phyloP scores from a whole-genome alignment of 306 rosid species.

The Fagus sylvatica region DNA sequence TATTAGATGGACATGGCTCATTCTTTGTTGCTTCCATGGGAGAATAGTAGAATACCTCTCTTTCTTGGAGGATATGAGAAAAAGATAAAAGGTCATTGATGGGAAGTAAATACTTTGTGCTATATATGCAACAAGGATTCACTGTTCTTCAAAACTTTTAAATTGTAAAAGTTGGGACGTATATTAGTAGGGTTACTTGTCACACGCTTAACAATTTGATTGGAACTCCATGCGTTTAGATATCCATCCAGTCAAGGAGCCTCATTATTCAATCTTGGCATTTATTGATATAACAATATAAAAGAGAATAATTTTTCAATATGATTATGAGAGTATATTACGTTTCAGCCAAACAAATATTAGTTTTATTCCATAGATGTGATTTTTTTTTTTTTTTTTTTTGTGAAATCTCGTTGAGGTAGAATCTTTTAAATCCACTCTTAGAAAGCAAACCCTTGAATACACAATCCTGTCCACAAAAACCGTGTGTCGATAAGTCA shows the following conservation, averaged over 20 bases:
- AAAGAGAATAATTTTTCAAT: too few species aligned
- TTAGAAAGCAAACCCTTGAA: too few species aligned
- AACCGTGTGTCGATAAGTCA: too few species aligned
- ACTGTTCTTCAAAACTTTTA: conserved; percentile 3
- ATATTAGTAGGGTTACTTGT: background rate
- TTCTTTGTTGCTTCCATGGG: conserved; percentile 43
- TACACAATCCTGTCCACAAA: too few species aligned
- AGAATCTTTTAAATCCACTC: too few species aligned
- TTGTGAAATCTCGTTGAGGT: too few species aligned
- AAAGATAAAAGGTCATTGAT: conserved; percentile 17
- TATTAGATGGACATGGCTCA: conserved; percentile 14
- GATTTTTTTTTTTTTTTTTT: too few species aligned
- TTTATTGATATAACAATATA: too few species aligned
- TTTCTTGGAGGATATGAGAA: conserved; percentile 15
- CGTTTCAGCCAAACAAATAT: too few species aligned
- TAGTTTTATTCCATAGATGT: too few species aligned
- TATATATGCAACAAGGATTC: conserved; percentile 34
- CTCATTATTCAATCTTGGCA: background rate
- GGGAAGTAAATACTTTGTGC: conserved; percentile 28
- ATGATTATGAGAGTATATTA: too few species aligned
- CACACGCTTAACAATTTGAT: background rate
- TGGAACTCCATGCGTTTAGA: background rate
- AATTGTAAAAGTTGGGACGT: background rate
- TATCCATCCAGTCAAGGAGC: background rate
- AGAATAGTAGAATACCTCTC: background rate